Percentiles rank a stretch among this genome's conserved stretches.
Conservation (phyloP, 1,284 basidiomycete genomes). For the Bjerkandera adusta region DNA sequence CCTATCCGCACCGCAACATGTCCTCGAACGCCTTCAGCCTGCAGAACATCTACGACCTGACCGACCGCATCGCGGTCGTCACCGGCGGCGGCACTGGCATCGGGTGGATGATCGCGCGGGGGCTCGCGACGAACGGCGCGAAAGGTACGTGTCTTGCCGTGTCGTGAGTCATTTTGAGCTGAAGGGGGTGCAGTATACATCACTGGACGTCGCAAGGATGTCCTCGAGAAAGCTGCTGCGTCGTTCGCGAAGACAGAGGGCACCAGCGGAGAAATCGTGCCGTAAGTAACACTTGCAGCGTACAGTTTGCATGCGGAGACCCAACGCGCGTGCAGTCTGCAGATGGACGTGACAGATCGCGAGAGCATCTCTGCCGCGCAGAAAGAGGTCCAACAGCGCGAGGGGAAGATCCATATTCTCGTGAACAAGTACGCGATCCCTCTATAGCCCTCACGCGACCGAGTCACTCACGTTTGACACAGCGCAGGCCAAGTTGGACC, state of each 20-base stretch:
- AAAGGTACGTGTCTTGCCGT: conserved; percentile 30
- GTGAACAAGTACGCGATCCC: conserved; percentile 69
- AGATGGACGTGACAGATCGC: conserved; percentile 71
- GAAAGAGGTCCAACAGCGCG: conserved; percentile 50
- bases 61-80: conserved; percentile 66
- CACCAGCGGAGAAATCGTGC: conserved; percentile 49
- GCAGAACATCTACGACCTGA: conserved; percentile 53
- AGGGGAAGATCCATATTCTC: conserved; percentile 74
- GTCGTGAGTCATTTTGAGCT: background rate
- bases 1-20: no score
- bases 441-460: conserved; percentile 46
- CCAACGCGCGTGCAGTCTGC: conserved; percentile 39
- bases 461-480: background rate
- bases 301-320: background rate
- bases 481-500: conserved; percentile 77
- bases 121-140: conserved; percentile 75
- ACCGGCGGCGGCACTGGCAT: conserved; percentile 84
- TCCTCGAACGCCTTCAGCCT: conserved; percentile 1
- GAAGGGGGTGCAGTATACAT: conserved; percentile 60
- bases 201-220: conserved; percentile 61
- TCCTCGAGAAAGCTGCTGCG: conserved; percentile 53
- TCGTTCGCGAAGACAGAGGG: conserved; percentile 44
- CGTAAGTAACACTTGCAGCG: conserved; percentile 42
- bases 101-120: conserved; percentile 71
- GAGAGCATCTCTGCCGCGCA: conserved; percentile 59